Evolutionary conservation across 129 eudicot genomes (phyloP), one percentile per base, ranked within the genome.

Genomic region (Artemisia argyi): DNA sequence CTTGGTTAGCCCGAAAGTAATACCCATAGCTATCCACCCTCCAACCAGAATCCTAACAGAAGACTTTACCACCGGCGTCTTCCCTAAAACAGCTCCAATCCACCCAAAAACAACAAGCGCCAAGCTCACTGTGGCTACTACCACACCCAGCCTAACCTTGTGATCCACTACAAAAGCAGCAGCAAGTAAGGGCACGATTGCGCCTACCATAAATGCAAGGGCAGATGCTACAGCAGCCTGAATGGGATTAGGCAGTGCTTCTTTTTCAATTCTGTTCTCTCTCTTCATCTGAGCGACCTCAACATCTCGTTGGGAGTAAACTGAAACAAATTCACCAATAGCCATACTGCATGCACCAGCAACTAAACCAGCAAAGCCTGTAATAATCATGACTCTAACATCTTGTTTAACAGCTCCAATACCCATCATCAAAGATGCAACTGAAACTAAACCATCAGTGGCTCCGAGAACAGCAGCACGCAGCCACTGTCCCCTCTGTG

Each of bases 171-270:
- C 66, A 59, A 85, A 85, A 42, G 83, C 80, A 22, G 84, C 87
- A 14, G 81, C 81, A 16, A 82, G 85, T 46, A 82, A 69, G 8
- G 90, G 87, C 73, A 82, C 65, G 1, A 79, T 47, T 24, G 87
- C 90, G 24, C 90, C 90, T 30, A 82, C 17, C 55, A 80, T 42
- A 53, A 85, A 82, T 19, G 90, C 87, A 54, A 83, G 68, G 9
- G 86, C 84, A 8, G 89, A 82, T 11, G 84, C 86, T 39, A 73
- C 15, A 24, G 89, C 86, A 0, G 84, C 89, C 72, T 82, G 90
- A 20, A 79, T 5, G 47, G 86, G 90, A 52, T 69, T 82, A 3
- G 84, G 84, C 11, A 82, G 77, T 63, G 73, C 69, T 44, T 66
- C 84, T 18, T 75, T 73, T 39, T 65, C 74, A 24, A 46, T 76